Conservation (phyloP, 2,329 filamentous ascomycete genomes). For the Fusarium sp. region DNA sequence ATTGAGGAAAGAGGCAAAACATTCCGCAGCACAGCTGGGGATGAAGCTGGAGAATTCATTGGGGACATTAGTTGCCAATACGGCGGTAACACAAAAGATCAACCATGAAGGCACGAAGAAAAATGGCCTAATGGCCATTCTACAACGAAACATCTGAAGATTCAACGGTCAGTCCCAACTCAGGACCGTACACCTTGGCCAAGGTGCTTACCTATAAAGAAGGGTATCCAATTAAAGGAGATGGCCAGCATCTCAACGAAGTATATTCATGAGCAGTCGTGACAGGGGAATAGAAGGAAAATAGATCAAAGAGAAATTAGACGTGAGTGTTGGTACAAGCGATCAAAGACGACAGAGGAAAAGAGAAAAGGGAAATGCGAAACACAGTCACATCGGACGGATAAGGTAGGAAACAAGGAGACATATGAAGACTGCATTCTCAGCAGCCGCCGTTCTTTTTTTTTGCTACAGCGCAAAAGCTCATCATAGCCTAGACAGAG, state of each 20-base stretch:
- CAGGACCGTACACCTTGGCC: not conserved
- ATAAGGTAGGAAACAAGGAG: constrained; percentile 26
- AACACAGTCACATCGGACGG: constrained; percentile 27
- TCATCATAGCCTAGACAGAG: constrained; percentile 6
- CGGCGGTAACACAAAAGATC: constrained; percentile 47
- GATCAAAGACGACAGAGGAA: constrained; percentile 27
- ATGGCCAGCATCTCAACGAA: constrained; percentile 55
- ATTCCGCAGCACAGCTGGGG: constrained; percentile 70
- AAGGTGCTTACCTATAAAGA: constrained; percentile 44
- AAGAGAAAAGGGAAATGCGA: constrained; percentile 30
- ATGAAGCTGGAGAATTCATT: constrained; percentile 59
- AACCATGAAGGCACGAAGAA: constrained; percentile 50
- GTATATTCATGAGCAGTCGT: constrained; percentile 44
- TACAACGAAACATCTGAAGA: constrained; percentile 57
- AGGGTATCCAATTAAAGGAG: constrained; percentile 47
- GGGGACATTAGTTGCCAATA: constrained; percentile 50
- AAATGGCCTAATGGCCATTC: constrained; percentile 57
- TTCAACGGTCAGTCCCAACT: constrained; percentile 12
- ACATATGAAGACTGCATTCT: constrained; percentile 37
- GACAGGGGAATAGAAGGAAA: constrained; percentile 36
- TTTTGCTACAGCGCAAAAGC: constrained; percentile 14
- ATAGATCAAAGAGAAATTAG: constrained; percentile 16
- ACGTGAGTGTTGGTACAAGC: constrained; percentile 15
- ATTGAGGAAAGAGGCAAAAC: constrained; percentile 72
- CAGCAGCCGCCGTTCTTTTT: constrained; percentile 23